Percentiles rank a stretch among this genome's conserved stretches.
Evolutionary conservation across 1,139 yeast genomes (phyloP).

Genomic region (Zygosaccharomyces sapae): DNA sequence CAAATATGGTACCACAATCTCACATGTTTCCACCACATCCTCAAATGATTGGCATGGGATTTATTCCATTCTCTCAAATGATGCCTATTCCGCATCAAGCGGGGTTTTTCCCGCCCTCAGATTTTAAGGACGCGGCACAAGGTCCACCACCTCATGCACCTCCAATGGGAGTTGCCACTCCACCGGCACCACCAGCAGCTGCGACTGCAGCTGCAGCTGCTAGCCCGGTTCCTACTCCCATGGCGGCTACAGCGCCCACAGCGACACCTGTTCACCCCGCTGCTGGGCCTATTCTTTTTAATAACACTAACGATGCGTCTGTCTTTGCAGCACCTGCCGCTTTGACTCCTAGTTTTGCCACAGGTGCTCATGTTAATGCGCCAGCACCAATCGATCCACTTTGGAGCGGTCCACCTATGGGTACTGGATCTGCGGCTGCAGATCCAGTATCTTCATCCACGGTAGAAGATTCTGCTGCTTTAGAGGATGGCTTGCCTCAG

Average conservation of each 20-base stretch:
- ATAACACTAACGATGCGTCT: conserved; percentile 19
- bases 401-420: conserved; percentile 17
- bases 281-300: conserved; percentile 21
- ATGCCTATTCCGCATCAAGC: conserved; percentile 33
- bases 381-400: conserved; percentile 17
- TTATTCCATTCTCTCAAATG: conserved; percentile 35
- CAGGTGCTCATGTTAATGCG: neutral
- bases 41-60: conserved; percentile 33
- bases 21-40: conserved; percentile 26
- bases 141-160: conserved; percentile 20
- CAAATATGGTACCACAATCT: conserved; percentile 17
- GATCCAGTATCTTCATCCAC: conserved; percentile 12
- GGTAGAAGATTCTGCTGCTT: conserved; percentile 14
- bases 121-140: conserved; percentile 19
- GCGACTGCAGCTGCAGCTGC: neutral
- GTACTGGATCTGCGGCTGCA: conserved; percentile 10
- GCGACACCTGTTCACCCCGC: neutral
- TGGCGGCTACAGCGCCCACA: conserved; percentile 1
- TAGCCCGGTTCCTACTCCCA: neutral
- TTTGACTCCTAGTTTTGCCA: conserved; percentile 6
- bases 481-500: conserved; percentile 15
- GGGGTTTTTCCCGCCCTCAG: conserved; percentile 31
- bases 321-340: conserved; percentile 15
- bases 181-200: conserved; percentile 1
- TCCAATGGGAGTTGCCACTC: conserved; percentile 9